Evolutionary conservation across 306 rosid species (phyloP), one percentile per base, ranked within the genome.

Genomic region (Pachyrhizus erosus): DNA sequence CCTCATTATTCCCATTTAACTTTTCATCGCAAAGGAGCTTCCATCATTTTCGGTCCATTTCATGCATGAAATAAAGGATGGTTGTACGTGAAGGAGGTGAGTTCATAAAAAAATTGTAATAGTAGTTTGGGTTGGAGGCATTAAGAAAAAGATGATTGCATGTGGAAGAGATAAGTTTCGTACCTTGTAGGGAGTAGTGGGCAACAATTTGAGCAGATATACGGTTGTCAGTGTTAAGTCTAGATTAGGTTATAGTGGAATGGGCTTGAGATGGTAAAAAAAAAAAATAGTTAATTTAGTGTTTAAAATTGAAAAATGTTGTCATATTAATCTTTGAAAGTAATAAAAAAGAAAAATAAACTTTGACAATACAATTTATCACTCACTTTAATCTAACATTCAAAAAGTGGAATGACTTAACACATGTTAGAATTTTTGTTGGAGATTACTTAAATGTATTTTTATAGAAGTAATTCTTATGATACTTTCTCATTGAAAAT

Each of bases 1-100:
- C 17, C 66, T 5, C 66, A 12, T 11, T 11, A 23, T 57, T 57
- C 31, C 12, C 42, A 62, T 62, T 61, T 62, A 62, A 17, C 69
- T 62, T 62, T 29, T 27, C 9, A 60, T 62, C 18, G 4, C 17
- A 10, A 57, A 57, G 64, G 26, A 21, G 64, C 21, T 21, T 57
- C 17, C 31, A 52, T 52, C 27, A 0, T 52, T 11, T 9, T 11
- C 27, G 5, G 9, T 54, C 64, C 26, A 14, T 52, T 61, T 26
- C 69, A 1, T 62, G 69, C 40, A 62, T 62, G 42, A 62, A 62
- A 62, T 29, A 29, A 62, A 62, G 69, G 69, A 29, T 27, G 40
- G 69, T 15, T 54, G 27, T 62, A 62, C 69, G 40, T 29, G 42
- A 62, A 62, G 40, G 21, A 29, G 69, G 34, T 10, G 14, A 15